Base-by-base conservation (phyloP, 2,329 filamentous ascomycete species). In the Xylaria sp. region DNA sequence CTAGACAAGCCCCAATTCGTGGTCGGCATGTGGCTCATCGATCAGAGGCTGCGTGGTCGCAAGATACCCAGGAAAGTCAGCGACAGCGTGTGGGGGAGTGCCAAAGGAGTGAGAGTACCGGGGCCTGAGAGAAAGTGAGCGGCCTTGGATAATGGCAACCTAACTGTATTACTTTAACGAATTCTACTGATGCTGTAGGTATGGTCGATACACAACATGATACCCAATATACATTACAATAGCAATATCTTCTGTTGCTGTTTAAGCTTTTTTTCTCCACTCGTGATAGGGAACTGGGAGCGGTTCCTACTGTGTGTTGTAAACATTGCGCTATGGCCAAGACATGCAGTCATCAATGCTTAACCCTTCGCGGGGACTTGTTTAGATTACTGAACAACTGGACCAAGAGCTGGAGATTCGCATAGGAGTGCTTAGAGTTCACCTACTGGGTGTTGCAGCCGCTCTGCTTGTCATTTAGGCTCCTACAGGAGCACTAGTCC, bases 1-100 rank as follows among this genome's bases (percentile, higher is more conserved):
- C 76, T 95, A 55, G 80, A 78, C 58, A 85, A 85, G 70, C 83
- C 88, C 57, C 89, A 93, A 77, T 95, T 95, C 73, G 89, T 95
- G 0, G 90, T 94, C 1, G 91, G 91, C 9, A 83, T 92, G 79
- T 95, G 91, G 90, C 77, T 95, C 49, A 85, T 95, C 35, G 91
- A 95, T 73, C 90, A 93, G 80, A 80, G 90, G 62, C 78, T 95
- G n/a, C 87, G 90, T 67, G 92, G 91, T 1, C 80, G 91, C 61
- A 95, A 95, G 79, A 80, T 94, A 19, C 91, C 92, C 0, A 78
- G 83, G 13, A 85, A 84, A 69, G 89, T 94, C 9, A 83, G 83
- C 53, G 86, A 89, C 51, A 92, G 89, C 70, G 89, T 94, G 4
- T 95, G 91, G 91, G 83, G 82, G 29, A 92, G 90, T 70, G 90